These are phyloP conservation scores for Cladosporium colombiae DNA, from an alignment of 2,329 filamentous ascomycete species.

Conservation along the genomic window DNA sequence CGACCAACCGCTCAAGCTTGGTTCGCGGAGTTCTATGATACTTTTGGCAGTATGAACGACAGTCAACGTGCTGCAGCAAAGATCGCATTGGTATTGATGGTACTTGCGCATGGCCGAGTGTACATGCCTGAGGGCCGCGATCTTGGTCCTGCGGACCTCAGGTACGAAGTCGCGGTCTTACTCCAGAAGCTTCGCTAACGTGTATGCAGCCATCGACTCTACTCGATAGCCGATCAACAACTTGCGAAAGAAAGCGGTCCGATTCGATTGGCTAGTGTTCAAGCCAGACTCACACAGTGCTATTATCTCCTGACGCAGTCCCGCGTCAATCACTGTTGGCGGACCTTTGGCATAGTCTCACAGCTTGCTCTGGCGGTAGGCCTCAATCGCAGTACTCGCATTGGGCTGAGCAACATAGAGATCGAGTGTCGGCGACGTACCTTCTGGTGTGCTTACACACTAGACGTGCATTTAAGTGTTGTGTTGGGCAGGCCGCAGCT, in stretches of 20 bases:
- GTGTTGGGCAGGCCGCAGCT: conserved; percentile 24
- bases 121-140: background rate
- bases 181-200: background rate
- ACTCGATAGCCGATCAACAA: background rate
- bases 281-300: conserved; percentile 44
- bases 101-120: background rate
- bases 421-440: conserved; percentile 11
- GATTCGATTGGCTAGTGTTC: conserved; percentile 38
- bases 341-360: conserved; percentile 39
- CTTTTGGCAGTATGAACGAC: conserved; percentile 22
- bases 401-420: conserved; percentile 20
- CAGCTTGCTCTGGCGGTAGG: conserved; percentile 42
- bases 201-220: background rate
- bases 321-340: conserved; percentile 41
- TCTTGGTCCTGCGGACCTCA: background rate
- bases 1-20: conserved; percentile 44
- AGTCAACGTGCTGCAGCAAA: background rate
- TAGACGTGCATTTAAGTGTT: conserved; percentile 2
- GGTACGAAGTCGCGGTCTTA: background rate
- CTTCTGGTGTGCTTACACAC: conserved; percentile 12
- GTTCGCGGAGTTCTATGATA: conserved; percentile 33
- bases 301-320: conserved; percentile 42
- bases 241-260: conserved; percentile 24
- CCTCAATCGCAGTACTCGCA: conserved; percentile 23
- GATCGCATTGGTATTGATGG: background rate